Percentiles rank a stretch among this genome's conserved stretches.
Conservation (phyloP, 345 rosid species). For the Hibiscus trionum region DNA sequence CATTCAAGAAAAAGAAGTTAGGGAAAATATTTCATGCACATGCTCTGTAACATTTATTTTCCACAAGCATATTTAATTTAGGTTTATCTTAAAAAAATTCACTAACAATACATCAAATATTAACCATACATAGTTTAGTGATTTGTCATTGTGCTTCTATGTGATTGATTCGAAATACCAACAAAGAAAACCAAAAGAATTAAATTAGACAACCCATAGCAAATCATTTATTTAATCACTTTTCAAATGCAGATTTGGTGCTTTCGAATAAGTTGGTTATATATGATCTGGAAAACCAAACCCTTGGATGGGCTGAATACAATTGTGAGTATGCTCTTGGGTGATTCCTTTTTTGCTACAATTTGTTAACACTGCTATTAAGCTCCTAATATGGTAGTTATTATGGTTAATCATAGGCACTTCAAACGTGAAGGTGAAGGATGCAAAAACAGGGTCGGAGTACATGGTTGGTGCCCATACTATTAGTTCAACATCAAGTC, state of each 20-base stretch:
- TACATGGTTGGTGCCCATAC: neutral
- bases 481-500: neutral
- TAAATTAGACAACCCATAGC: too few species aligned
- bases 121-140: too few species aligned
- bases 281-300: slow-evolving; percentile 64
- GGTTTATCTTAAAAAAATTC: too few species aligned
- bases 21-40: too few species aligned
- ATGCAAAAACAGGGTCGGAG: neutral
- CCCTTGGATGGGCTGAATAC: slow-evolving; percentile 76
- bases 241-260: slow-evolving; percentile 53
- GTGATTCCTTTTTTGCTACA: neutral
- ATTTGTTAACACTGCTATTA: neutral
- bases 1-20: too few species aligned
- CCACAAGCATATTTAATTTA: too few species aligned
- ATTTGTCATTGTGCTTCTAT: too few species aligned
- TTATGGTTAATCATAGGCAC: slow-evolving; percentile 44
- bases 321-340: slow-evolving; percentile 55
- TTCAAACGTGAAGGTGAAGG: slow-evolving; percentile 21
- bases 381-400: neutral
- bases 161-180: too few species aligned
- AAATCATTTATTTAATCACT: too few species aligned
- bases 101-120: too few species aligned
- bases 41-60: too few species aligned
- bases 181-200: too few species aligned
- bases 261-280: slow-evolving; percentile 73